Conservation (phyloP, 2,329 filamentous ascomycete genomes). For the Paecilomyces variotii region DNA sequence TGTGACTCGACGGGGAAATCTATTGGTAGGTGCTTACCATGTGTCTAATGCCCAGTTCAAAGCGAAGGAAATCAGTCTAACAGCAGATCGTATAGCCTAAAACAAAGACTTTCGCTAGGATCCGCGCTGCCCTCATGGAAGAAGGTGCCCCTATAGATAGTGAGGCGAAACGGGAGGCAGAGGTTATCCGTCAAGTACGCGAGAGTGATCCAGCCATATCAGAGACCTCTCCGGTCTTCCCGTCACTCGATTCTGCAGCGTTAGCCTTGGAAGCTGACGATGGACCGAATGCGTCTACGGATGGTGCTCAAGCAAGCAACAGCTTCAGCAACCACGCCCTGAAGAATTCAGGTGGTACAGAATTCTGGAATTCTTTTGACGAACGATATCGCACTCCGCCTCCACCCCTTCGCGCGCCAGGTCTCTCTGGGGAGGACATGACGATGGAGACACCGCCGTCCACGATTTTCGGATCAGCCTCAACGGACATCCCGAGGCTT, state of each 20-base stretch:
- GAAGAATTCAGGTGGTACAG: slow-evolving; percentile 62
- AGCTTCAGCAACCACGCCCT: slow-evolving; percentile 69
- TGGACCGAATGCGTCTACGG: slow-evolving; percentile 15
- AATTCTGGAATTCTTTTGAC: slow-evolving; percentile 75
- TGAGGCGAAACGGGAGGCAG: slow-evolving; percentile 82
- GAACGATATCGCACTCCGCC: slow-evolving; percentile 60
- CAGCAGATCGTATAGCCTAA: slow-evolving; percentile 60
- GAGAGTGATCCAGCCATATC: slow-evolving; percentile 68
- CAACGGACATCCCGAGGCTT: slow-evolving; percentile 23
- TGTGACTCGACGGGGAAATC: slow-evolving; percentile 79
- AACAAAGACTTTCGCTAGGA: slow-evolving; percentile 89
- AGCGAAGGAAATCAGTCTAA: slow-evolving; percentile 11
- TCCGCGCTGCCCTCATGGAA: slow-evolving; percentile 80
- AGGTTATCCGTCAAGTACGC: slow-evolving; percentile 89
- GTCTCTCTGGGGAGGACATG: slow-evolving; percentile 39
- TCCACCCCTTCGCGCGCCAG: slow-evolving; percentile 50
- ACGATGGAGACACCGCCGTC: slow-evolving; percentile 34
- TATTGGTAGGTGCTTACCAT: slow-evolving; percentile 56
- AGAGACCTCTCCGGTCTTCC: slow-evolving; percentile 38
- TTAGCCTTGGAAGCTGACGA: slow-evolving; percentile 3
- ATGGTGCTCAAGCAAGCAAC: slow-evolving; percentile 48
- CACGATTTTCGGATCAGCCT: slow-evolving; percentile 17
- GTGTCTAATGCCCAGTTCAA: background rate
- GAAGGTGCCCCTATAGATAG: slow-evolving; percentile 81
- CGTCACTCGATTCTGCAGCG: slow-evolving; percentile 43